Percentiles rank a stretch among this genome's conserved stretches.
Evolutionary conservation across 192 early-diverging fungal species (phyloP).

Genomic region (Coemansia sp.): DNA sequence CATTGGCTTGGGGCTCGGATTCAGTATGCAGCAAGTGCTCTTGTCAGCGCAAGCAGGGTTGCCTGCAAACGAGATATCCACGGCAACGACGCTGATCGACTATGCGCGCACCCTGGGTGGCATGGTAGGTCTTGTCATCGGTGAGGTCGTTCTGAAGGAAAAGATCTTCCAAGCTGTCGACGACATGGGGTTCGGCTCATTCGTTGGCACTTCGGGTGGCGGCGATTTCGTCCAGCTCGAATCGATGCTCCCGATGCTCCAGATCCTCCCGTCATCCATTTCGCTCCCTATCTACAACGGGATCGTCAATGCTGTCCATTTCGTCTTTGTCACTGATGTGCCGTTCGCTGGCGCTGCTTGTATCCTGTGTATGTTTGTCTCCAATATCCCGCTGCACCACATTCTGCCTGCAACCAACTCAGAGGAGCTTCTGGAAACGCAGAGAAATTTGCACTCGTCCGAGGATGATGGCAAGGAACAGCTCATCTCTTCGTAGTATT

Average conservation of each 20-base stretch:
- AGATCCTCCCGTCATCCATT: constrained; percentile 14
- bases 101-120: constrained; percentile 54
- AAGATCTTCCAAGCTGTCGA: constrained; percentile 38
- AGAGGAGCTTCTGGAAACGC: constrained; percentile 33
- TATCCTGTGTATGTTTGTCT: constrained; percentile 38
- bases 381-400: constrained; percentile 39
- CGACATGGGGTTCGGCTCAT: constrained; percentile 13
- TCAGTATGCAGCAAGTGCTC: constrained; percentile 53
- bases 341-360: constrained; percentile 48
- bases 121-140: constrained; percentile 53
- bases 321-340: constrained; percentile 47
- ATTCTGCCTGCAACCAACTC: constrained; percentile 24
- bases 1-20: constrained; percentile 47
- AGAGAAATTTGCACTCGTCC: constrained; percentile 19
- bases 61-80: constrained; percentile 41
- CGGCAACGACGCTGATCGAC: constrained; percentile 50
- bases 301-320: constrained; percentile 36
- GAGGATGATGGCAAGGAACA: neutral
- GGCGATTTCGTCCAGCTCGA: constrained; percentile 45
- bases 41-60: constrained; percentile 43
- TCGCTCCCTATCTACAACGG: constrained; percentile 27
- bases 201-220: constrained; percentile 9
- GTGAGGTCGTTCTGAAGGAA: constrained; percentile 49
- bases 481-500: neutral
- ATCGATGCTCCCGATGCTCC: constrained; percentile 40